Conservation (phyloP, 2,329 filamentous ascomycete species). For the Cadophora malorum region DNA sequence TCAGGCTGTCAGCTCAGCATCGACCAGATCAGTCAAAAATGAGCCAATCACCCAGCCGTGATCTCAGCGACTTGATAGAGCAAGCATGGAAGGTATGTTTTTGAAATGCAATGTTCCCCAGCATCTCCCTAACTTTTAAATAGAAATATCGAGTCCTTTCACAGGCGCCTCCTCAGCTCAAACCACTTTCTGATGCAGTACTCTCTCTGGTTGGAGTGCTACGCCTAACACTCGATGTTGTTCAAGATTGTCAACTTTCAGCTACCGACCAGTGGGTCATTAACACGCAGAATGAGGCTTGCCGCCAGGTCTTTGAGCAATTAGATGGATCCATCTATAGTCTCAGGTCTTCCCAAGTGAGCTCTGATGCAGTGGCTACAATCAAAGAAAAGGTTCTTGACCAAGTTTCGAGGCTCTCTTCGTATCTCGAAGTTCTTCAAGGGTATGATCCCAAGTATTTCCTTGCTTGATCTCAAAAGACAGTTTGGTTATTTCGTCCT, state of each 20-base stretch:
- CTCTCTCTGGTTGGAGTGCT: conserved; percentile 8
- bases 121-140: neutral
- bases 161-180: conserved; percentile 5
- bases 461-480: neutral
- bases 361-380: conserved; percentile 10
- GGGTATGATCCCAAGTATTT: conserved; percentile 20
- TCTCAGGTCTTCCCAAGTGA: conserved; percentile 11
- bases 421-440: conserved; percentile 28
- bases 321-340: neutral
- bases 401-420: conserved; percentile 23
- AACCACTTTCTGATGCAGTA: conserved; percentile 15
- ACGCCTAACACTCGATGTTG: conserved; percentile 9
- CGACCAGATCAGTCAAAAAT: neutral
- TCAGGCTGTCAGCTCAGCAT: neutral
- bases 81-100: conserved; percentile 15
- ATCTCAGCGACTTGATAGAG: conserved; percentile 7
- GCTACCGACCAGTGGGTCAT: conserved; percentile 14
- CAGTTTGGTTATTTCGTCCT: neutral
- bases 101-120: neutral
- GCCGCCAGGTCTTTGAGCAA: conserved; percentile 3
- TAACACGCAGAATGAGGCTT: neutral
- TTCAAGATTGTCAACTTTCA: conserved; percentile 13
- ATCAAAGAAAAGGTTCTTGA: conserved; percentile 23
- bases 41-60: neutral
- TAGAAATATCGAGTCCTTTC: conserved; percentile 12